Percentiles rank a stretch among this genome's conserved stretches.
These are phyloP conservation scores for Aphanomyces cochlioides DNA, from an alignment of 352 stramenopile species.

Conservation along the genomic window DNA sequence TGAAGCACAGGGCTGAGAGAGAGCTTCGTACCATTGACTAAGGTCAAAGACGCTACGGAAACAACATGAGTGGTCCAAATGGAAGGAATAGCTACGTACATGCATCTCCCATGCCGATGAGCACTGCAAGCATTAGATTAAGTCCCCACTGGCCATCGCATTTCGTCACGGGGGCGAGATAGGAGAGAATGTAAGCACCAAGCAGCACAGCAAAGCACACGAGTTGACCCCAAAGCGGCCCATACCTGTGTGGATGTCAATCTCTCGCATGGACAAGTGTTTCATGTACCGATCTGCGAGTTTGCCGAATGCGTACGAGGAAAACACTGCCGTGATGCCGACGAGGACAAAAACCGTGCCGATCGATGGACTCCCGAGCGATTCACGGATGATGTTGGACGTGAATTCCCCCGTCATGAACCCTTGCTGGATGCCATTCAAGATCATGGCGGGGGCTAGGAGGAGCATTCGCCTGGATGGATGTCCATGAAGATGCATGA, in stretches of 20 bases:
- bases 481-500: not conserved
- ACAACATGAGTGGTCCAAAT: not conserved
- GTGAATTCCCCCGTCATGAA: constrained; percentile 22
- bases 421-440: constrained; percentile 26
- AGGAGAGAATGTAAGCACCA: constrained; percentile 18
- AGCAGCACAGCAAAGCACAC: constrained; percentile 16
- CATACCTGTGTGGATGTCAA: not conserved
- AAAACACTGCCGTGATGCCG: not conserved
- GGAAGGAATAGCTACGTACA: not conserved
- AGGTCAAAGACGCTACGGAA: constrained; percentile 11
- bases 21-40: constrained; percentile 15
- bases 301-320: constrained; percentile 18
- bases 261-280: not conserved
- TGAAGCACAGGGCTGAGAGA: not conserved
- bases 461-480: constrained; percentile 15
- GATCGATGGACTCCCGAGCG: constrained; percentile 12
- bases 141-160: constrained; percentile 17
- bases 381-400: constrained; percentile 18
- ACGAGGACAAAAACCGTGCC: constrained; percentile 14
- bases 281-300: constrained; percentile 4
- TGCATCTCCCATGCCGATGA: constrained; percentile 16
- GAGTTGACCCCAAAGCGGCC: constrained; percentile 11
- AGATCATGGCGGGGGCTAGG: constrained; percentile 9
- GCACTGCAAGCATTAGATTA: not conserved
- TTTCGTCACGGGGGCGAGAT: not conserved